Base-by-base conservation (phyloP, 2,329 filamentous ascomycete species). In the Neoarthrinium moseri region DNA sequence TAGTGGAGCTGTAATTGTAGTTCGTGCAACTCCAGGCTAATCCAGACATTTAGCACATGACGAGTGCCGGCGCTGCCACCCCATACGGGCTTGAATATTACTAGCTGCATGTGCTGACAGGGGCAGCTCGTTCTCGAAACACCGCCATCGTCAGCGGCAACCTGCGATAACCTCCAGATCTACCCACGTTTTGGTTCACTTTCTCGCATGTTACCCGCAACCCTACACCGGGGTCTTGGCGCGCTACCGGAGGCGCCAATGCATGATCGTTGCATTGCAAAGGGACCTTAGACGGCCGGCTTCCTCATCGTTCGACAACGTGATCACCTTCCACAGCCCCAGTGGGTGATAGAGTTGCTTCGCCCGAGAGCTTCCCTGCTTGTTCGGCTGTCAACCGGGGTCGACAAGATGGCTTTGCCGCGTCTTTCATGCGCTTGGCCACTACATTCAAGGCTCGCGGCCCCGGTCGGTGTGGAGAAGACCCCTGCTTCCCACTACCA, bases 401-500 rank as follows among this genome's bases (percentile, higher is more conserved):
- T 12, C 17, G 18, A 17, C n/a, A 6, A 34, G 20, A 11, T 17
- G 32, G 32, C 15, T 8, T 8, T 18, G n/a, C 33, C 33, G 13
- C 12, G 3, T 7, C 7, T 7, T 4, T 32, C 29, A 32, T 12
- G 29, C 29, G 29, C 33, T 35, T 20, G 10, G 17, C 13, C 13
- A 35, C 17, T 11, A 35, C 7, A 20, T 20, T 20, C n/a, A 35
- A 17, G 12, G 27, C 37, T n/a, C n/a, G n/a, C n/a, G n/a, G 29
- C 20, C 42, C 42, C 33, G 36, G 32, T 6, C 8, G 20, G 22
- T 45, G 42, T 45, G 42, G 42, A 45, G 42, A 27, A 29, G 22
- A 45, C 42, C 42, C 42, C 33, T 45, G 42, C n/a, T 17, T 43
- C 23, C 20, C 11, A 32, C 15, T 22, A n/a, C 37, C n/a, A 40